Conservation (phyloP, 1,139 yeast genomes). For the Tardiomyces digboiensis region DNA sequence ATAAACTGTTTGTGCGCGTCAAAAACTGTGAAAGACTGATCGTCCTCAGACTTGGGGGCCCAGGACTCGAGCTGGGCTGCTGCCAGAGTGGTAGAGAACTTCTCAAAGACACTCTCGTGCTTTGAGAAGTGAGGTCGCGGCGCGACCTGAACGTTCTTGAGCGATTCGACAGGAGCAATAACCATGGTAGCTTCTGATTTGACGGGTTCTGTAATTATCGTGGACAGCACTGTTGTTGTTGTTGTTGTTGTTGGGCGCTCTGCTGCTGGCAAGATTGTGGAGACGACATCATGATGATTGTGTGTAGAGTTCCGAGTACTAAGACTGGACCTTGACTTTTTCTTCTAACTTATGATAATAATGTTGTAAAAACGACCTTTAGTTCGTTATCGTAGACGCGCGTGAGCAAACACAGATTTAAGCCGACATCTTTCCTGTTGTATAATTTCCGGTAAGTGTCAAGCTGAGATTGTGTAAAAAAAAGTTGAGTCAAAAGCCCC, state of each 20-base stretch:
- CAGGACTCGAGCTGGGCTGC: conserved; percentile 11
- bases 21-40: conserved; percentile 1
- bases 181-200: background rate
- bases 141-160: background rate
- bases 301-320: background rate
- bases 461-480: background rate
- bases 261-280: background rate
- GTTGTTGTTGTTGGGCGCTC: background rate
- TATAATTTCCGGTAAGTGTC: background rate
- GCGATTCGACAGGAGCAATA: conserved; percentile 1
- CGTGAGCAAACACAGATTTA: background rate
- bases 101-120: conserved; percentile 23
- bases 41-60: conserved; percentile 6
- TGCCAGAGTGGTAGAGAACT: conserved; percentile 22
- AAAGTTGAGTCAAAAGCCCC: too few relatives aligned
- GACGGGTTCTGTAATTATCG: too few relatives aligned
- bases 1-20: background rate
- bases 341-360: too few relatives aligned
- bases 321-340: background rate
- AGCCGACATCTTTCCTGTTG: background rate
- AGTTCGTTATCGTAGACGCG: background rate
- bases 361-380: too few relatives aligned
- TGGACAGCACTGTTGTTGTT: background rate
- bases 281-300: background rate
- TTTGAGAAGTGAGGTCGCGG: conserved; percentile 10